phyloP scores from a whole-genome alignment of 345 rosid genomes.

The Eutrema japonicum region DNA sequence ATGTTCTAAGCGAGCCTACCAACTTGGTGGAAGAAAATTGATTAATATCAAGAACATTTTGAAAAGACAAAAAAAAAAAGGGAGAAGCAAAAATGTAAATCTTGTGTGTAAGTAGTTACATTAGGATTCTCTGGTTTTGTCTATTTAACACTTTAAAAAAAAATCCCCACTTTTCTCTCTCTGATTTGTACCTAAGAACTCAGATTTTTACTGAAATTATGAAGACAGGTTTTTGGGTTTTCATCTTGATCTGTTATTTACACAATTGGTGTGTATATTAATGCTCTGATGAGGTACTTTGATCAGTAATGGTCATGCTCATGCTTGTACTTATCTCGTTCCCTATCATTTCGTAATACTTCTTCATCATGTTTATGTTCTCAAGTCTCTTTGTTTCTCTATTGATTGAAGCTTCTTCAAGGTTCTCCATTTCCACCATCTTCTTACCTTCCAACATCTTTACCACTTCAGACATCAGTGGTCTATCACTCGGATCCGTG shows the following conservation, averaged over 20 bases:
- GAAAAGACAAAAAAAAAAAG: constrained; percentile 17
- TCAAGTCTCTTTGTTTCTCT: constrained; percentile 27
- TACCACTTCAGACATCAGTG: constrained; percentile 57
- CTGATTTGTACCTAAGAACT: constrained; percentile 34
- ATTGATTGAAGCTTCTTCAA: constrained; percentile 31
- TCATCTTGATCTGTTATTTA: constrained; percentile 24
- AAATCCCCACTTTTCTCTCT: constrained; percentile 15
- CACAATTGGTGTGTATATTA: neutral
- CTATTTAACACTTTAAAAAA: constrained; percentile 25
- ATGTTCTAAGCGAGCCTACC: constrained; percentile 88
- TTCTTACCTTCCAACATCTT: constrained; percentile 58
- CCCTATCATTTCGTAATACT: constrained; percentile 28
- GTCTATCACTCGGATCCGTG: constrained; percentile 41
- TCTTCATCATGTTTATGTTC: constrained; percentile 40
- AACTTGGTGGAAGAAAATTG: constrained; percentile 69
- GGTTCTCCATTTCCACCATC: constrained; percentile 29
- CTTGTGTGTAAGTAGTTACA: constrained; percentile 47
- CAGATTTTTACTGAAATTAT: constrained; percentile 26
- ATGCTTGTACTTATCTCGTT: constrained; percentile 13
- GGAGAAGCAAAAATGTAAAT: constrained; percentile 34
- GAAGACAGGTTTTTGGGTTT: constrained; percentile 10
- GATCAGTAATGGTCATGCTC: constrained; percentile 18
- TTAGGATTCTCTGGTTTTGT: constrained; percentile 43
- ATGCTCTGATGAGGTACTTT: constrained; percentile 22
- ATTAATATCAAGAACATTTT: constrained; percentile 35